Evolutionary conservation across 164 flowering plant species (phyloP).

Genomic region (Tetracentron sinense): DNA sequence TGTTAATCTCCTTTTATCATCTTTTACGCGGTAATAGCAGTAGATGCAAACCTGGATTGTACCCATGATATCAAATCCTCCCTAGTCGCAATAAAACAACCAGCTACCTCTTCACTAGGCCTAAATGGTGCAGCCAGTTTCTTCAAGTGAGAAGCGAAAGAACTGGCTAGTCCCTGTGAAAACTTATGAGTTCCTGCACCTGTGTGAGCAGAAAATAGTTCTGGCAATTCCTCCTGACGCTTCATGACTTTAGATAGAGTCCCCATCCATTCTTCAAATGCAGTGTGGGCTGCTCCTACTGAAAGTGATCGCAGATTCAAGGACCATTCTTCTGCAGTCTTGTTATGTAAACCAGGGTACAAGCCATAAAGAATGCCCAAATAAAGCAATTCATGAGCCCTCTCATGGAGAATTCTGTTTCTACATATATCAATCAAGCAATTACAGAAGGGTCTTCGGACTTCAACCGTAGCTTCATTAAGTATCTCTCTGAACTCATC

Average conservation of each 20-base stretch:
- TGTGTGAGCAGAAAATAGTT: conserved; percentile 55
- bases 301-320: conserved; percentile 75
- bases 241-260: conserved; percentile 45
- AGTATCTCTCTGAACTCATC: conserved; percentile 59
- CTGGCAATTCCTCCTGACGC: conserved; percentile 56
- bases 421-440: conserved; percentile 86
- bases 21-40: conserved; percentile 19
- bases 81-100: conserved; percentile 59
- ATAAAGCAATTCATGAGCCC: conserved; percentile 81
- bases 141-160: conserved; percentile 68
- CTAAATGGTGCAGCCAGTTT: conserved; percentile 68
- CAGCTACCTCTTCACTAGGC: conserved; percentile 57
- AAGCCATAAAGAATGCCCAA: conserved; percentile 69
- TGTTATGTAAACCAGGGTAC: conserved; percentile 75
- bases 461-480: conserved; percentile 46
- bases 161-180: conserved; percentile 64
- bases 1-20: background rate
- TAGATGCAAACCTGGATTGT: conserved; percentile 31
- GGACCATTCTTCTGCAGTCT: conserved; percentile 66
- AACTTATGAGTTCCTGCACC: conserved; percentile 82
- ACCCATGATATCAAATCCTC: conserved; percentile 72
- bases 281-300: conserved; percentile 87
- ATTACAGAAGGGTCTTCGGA: conserved; percentile 81
- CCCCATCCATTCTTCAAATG: conserved; percentile 89
- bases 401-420: conserved; percentile 41